Conservation (phyloP, 768 basidiomycete species). For the Hydnomerulius pinastri region DNA sequence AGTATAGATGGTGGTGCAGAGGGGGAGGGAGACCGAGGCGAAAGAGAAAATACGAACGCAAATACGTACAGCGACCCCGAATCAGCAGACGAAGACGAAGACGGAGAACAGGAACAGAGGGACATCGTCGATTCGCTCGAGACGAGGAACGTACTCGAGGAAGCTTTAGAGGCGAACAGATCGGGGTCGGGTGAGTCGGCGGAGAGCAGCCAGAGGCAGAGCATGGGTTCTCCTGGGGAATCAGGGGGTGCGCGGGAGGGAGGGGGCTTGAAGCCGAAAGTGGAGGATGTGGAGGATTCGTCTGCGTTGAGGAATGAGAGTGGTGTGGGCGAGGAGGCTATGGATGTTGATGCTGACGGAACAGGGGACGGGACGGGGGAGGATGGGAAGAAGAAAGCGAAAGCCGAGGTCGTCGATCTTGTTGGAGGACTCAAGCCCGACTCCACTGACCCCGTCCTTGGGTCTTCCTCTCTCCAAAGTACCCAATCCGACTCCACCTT, state of each 20-base stretch:
- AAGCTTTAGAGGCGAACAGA: conserved; percentile 48
- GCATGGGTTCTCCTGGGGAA: conserved; percentile 22
- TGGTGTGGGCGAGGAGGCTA: conserved; percentile 22
- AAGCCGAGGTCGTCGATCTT: conserved; percentile 26
- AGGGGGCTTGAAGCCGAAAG: conserved; percentile 43
- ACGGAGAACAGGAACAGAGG: conserved; percentile 55
- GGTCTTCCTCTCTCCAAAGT: conserved; percentile 41
- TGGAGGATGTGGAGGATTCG: conserved; percentile 60
- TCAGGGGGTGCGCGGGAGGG: too few species aligned
- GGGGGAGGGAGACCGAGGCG: conserved; percentile 23
- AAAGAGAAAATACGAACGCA: conserved; percentile 8
- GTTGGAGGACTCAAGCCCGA: conserved; percentile 53
- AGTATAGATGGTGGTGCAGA: conserved; percentile 21
- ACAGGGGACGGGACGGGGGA: neutral
- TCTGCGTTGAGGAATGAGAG: conserved; percentile 37
- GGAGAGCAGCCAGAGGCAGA: conserved; percentile 38
- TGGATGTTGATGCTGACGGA: conserved; percentile 38
- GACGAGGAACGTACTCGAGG: conserved; percentile 53
- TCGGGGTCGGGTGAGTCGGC: conserved; percentile 33
- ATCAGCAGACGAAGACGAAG: conserved; percentile 61
- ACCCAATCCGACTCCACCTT: conserved; percentile 35
- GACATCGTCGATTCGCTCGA: conserved; percentile 63
- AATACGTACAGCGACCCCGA: conserved; percentile 30
- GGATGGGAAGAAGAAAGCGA: conserved; percentile 24
- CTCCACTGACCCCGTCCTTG: conserved; percentile 57